These are phyloP conservation scores for Lizonia empirigonia DNA, from an alignment of 2,329 filamentous ascomycete species.

Conservation along the genomic window DNA sequence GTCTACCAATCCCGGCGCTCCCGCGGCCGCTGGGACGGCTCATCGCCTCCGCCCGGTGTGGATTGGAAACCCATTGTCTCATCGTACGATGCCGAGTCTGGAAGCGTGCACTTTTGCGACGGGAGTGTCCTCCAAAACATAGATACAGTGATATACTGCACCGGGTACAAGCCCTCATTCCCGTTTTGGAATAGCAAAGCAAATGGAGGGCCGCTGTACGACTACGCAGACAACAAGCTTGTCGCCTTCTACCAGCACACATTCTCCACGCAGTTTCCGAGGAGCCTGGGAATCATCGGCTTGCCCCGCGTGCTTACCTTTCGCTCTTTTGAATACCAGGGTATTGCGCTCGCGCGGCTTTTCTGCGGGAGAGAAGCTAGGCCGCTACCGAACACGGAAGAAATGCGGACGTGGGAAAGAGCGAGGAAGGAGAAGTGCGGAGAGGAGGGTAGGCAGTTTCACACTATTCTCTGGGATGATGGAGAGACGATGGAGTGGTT, in stretches of 20 bases:
- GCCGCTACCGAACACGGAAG: conserved; percentile 27
- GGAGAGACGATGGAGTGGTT: conserved; percentile 60
- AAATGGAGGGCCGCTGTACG: conserved; percentile 55
- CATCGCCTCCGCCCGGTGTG: conserved; percentile 54
- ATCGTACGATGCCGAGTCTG: conserved; percentile 44
- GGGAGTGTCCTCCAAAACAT: conserved; percentile 28
- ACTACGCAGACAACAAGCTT: conserved; percentile 56
- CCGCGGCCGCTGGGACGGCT: conserved; percentile 58
- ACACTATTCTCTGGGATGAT: conserved; percentile 60
- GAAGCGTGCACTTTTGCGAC: conserved; percentile 35
- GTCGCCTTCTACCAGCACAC: conserved; percentile 50
- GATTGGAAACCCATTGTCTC: conserved; percentile 61
- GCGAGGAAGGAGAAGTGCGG: conserved; percentile 42
- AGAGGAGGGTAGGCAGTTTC: conserved; percentile 53
- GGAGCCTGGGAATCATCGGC: conserved; percentile 57
- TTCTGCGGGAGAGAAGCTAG: conserved; percentile 52
- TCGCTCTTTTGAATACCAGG: conserved; percentile 63
- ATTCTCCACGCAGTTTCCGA: conserved; percentile 50
- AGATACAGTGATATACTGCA: conserved; percentile 42
- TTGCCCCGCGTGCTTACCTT: conserved; percentile 60
- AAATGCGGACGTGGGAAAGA: conserved; percentile 56
- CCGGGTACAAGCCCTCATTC: conserved; percentile 51
- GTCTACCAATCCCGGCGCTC: conserved; percentile 61
- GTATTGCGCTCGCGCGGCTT: conserved; percentile 58
- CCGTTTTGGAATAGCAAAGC: conserved; percentile 57